Evolutionary conservation across 164 flowering plant genomes (phyloP).

Genomic region (Litsea cubeba): DNA sequence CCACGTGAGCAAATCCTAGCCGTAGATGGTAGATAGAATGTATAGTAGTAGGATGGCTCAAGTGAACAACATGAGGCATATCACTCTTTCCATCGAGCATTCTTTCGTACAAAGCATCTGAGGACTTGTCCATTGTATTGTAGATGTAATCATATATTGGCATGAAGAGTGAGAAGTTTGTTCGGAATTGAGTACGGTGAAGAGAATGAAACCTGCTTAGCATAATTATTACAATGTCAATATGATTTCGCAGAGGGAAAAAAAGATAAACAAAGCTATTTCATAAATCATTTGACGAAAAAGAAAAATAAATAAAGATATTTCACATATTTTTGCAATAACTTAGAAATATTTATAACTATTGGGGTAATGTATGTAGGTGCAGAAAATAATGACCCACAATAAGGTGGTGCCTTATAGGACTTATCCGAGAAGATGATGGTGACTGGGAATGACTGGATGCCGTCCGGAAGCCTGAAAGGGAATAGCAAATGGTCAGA

Average conservation of each 20-base stretch:
- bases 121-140: conserved; percentile 50
- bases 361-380: too few species aligned
- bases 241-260: not conserved
- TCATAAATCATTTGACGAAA: too few species aligned
- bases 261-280: too few species aligned
- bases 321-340: too few species aligned
- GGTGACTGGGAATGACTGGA: too few species aligned
- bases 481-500: too few species aligned
- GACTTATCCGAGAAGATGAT: too few species aligned
- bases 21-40: conserved; percentile 64
- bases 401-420: too few species aligned
- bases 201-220: conserved; percentile 44
- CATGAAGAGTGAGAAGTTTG: conserved; percentile 54
- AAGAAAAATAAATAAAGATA: too few species aligned
- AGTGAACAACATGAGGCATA: conserved; percentile 48
- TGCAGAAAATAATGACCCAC: too few species aligned
- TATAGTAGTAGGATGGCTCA: conserved; percentile 65
- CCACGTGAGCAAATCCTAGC: conserved; percentile 54
- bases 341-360: too few species aligned
- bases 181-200: conserved; percentile 52
- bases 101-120: conserved; percentile 41
- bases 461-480: too few species aligned
- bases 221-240: not conserved
- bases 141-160: conserved; percentile 57
- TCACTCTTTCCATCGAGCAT: conserved; percentile 38